Base-by-base conservation (phyloP, 371 early-diverging fungal genomes). In the Mortierella sp. region DNA sequence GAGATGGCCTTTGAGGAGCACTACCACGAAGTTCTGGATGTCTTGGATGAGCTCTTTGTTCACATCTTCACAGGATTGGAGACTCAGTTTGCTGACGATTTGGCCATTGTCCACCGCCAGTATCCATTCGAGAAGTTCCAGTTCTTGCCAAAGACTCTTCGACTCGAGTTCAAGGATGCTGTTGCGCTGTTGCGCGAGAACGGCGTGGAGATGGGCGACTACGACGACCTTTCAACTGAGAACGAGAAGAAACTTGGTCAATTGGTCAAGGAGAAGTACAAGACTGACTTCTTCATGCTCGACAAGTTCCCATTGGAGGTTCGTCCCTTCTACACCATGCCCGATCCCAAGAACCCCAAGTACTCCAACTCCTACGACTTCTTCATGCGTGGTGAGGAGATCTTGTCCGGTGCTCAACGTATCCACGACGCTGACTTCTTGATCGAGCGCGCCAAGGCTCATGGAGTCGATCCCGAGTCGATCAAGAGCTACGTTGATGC, bases 351-450 rank as follows among this genome's bases (percentile, higher is more conserved):
- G 29, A 82, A 91, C 65, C 89, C 91, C 56, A 88, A 87, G 57
- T 97, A 96, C 85, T 95, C 98, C 70, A 98, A 98, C 91, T 98
- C 99, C 24, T 99, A 98, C 83, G 99, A 99, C 88, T 98, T 99
- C 85, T 99, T 99, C 86, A 91, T 99, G 83, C 91, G 99, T 60
- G 99, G 99, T 58, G 99, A 99, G 81, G 99, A 99, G 83, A 98
- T 99, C 78, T 84, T 98, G 70, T 99, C 99, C 40, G 99, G 99
- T 56, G 99, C 99, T 27, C 99, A 99, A 86, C 97, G 99, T 90
- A 90, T 99, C 63, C 98, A 98, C 80, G 95, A 98, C 74, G 83
- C 97, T 31, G 91, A 83, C 13, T 86, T 92, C 57, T 88, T 99
- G 64, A 82, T 83, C 27, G 88, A 95, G 81, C 92, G 98, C 55